These are phyloP conservation scores for Kwoniella sp. DNA, from an alignment of 768 basidiomycete species.

Conservation along the genomic window DNA sequence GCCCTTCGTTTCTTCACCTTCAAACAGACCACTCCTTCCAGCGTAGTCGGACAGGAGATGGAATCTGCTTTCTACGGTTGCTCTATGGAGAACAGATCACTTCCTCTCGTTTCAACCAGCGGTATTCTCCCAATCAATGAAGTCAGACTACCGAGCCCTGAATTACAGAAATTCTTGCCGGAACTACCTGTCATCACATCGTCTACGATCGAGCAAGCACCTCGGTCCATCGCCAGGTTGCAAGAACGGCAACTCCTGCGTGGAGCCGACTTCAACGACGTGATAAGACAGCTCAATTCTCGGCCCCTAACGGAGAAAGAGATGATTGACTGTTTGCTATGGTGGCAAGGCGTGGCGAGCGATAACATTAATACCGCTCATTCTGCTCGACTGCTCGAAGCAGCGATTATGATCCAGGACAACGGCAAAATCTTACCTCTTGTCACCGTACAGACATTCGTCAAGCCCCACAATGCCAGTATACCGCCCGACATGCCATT, in stretches of 20 bases:
- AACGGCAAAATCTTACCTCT: constrained; percentile 66
- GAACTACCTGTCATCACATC: constrained; percentile 73
- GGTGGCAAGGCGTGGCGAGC: constrained; percentile 70
- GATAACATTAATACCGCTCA: constrained; percentile 57
- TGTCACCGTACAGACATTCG: constrained; percentile 68
- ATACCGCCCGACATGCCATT: constrained; percentile 76
- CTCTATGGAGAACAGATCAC: constrained; percentile 58
- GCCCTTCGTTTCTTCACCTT: constrained; percentile 88
- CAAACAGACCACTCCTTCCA: constrained; percentile 79
- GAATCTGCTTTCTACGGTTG: constrained; percentile 79
- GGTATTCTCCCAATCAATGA: constrained; percentile 70
- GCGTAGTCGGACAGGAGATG: constrained; percentile 70
- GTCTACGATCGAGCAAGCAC: constrained; percentile 63
- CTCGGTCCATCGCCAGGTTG: constrained; percentile 66
- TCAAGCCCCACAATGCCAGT: constrained; percentile 65
- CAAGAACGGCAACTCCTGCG: constrained; percentile 68
- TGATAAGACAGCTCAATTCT: constrained; percentile 71
- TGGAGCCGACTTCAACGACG: constrained; percentile 76
- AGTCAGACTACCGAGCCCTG: constrained; percentile 72
- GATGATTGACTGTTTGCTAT: constrained; percentile 77
- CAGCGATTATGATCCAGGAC: constrained; percentile 64
- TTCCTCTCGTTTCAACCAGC: constrained; percentile 73
- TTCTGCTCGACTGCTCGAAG: constrained; percentile 67
- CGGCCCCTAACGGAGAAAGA: constrained; percentile 73
- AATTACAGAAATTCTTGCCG: constrained; percentile 74